A percentile compares a stretch with the other conserved stretches of the same genome.
phyloP scores from a whole-genome alignment of 2,329 filamentous ascomycete species.

The Trichophyton simii region DNA sequence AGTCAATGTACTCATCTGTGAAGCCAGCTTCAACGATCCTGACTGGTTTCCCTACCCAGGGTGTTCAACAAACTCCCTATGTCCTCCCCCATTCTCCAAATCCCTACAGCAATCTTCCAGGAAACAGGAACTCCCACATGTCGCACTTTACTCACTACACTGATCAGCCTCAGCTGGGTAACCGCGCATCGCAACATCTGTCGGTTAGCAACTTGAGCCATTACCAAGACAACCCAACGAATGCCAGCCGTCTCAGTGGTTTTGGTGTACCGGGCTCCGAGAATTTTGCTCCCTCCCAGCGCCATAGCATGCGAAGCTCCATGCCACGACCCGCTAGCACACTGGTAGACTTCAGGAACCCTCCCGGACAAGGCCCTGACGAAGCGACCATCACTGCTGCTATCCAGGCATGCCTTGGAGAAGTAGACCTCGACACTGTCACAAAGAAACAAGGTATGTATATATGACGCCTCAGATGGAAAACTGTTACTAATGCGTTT shows the following conservation, averaged over 20 bases:
- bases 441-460: conserved; percentile 80
- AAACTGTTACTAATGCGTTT: background rate
- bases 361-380: conserved; percentile 50
- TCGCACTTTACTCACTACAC: conserved; percentile 53
- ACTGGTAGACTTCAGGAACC: conserved; percentile 46
- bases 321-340: conserved; percentile 44
- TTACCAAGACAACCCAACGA: conserved; percentile 34
- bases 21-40: conserved; percentile 76
- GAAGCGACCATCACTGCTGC: conserved; percentile 72
- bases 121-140: conserved; percentile 56
- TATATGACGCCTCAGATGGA: background rate
- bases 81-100: conserved; percentile 76
- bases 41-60: conserved; percentile 62
- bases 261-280: conserved; percentile 34
- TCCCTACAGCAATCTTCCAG: conserved; percentile 46
- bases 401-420: conserved; percentile 66
- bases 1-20: conserved; percentile 86
- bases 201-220: conserved; percentile 45
- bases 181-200: conserved; percentile 41
- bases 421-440: conserved; percentile 90
- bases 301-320: conserved; percentile 35
- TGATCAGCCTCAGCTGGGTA: conserved; percentile 41
- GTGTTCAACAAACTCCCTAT: conserved; percentile 45
- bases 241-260: conserved; percentile 32
- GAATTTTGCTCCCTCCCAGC: conserved; percentile 24